phyloP scores from a whole-genome alignment of 176 grass and related monocot genomes.

The Sorghum bicolor region Sorghum_bicolor_NCBIv3 NC_012871.2:75679501-75680000 shows the following conservation, averaged over 20 bases:
- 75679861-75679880: constrained; percentile 59
- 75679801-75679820: constrained; percentile 44
- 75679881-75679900: background rate
- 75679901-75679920: constrained; percentile 19
- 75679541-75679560: background rate
- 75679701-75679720: background rate
- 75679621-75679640: too few relatives aligned
- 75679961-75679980: constrained; percentile 59
- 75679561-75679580: background rate
- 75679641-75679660: background rate
- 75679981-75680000: constrained; percentile 84
- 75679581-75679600: background rate
- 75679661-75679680: background rate
- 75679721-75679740: background rate
- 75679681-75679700: constrained; percentile 36
- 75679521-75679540: background rate
- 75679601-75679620: too few relatives aligned
- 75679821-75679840: constrained; percentile 50
- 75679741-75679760: background rate
- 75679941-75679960: constrained; percentile 59
- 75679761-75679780: too few relatives aligned
- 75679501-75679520: background rate
- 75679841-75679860: constrained; percentile 54
- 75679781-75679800: constrained; percentile 44
- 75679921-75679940: constrained; percentile 35